These are phyloP conservation scores for Histomonas meleagridis DNA, from an alignment of 208 protist genomes.

Conservation along the genomic window DNA sequence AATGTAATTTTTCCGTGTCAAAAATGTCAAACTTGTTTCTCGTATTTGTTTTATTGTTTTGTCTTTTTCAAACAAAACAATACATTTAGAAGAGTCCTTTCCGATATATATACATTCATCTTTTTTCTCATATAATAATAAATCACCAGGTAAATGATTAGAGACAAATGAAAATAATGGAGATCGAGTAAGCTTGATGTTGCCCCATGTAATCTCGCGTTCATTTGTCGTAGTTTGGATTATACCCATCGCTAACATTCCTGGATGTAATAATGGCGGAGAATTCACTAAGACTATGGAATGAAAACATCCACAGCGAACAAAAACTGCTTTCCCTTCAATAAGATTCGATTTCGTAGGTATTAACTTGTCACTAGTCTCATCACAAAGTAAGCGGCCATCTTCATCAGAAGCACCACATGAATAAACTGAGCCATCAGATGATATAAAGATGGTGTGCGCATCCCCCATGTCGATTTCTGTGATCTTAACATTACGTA, in stretches of 20 bases:
- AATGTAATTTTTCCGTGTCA: no score
- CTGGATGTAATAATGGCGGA: neutral
- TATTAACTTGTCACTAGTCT: neutral
- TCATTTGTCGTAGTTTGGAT: neutral
- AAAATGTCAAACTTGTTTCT: no score
- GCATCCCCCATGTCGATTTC: slow-evolving; percentile 18
- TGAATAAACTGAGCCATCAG: neutral
- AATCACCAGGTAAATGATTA: no score
- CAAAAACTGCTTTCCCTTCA: neutral
- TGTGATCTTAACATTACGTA: neutral
- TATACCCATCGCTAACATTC: neutral
- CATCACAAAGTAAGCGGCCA: neutral
- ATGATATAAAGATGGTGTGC: neutral
- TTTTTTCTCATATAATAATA: no score
- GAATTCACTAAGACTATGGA: neutral
- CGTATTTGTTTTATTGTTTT: no score
- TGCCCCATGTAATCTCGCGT: neutral
- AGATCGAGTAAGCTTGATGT: no score
- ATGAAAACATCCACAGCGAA: neutral
- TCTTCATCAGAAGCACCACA: slow-evolving; percentile 13
- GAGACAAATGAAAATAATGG: no score
- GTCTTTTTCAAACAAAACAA: no score
- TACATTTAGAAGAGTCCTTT: no score
- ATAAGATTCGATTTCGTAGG: neutral
- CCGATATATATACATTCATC: no score